Evolutionary conservation across 768 basidiomycete genomes (phyloP).

Genomic region (Agrocybe pediades): DNA sequence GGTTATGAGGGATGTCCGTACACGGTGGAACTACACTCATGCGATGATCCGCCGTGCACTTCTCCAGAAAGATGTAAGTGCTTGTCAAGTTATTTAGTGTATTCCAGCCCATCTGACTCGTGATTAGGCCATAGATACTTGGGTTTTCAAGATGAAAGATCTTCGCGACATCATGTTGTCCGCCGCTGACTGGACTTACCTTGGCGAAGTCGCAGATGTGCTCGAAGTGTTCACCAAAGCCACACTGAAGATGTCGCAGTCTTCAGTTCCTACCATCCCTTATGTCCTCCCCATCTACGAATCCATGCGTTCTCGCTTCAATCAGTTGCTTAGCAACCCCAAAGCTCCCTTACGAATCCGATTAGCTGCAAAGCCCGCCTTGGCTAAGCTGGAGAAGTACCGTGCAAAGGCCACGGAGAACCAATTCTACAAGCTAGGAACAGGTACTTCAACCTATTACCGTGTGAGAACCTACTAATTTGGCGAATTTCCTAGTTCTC

Average conservation of each 20-base stretch:
- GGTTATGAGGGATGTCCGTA: constrained; percentile 33
- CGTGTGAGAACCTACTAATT: not conserved
- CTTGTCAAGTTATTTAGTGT: not conserved
- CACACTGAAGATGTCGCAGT: not conserved
- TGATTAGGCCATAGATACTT: constrained; percentile 32
- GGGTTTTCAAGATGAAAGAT: constrained; percentile 24
- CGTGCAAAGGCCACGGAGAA: constrained; percentile 18
- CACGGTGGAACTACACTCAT: constrained; percentile 37
- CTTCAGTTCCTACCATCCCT: not conserved
- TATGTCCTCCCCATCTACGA: constrained; percentile 33
- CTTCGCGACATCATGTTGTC: constrained; percentile 16
- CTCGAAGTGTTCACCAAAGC: constrained; percentile 16
- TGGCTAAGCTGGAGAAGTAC: constrained; percentile 30
- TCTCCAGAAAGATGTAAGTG: constrained; percentile 24
- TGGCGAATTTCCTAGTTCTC: constrained; percentile 17
- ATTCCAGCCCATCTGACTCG: not conserved
- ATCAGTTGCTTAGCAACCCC: not conserved
- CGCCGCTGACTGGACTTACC: constrained; percentile 20
- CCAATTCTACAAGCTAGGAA: constrained; percentile 29
- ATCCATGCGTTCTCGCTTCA: constrained; percentile 23
- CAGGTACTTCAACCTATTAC: constrained; percentile 20
- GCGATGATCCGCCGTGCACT: constrained; percentile 31
- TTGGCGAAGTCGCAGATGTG: constrained; percentile 17
- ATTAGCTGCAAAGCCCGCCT: constrained; percentile 20
- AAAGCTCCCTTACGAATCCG: constrained; percentile 12